Evolutionary conservation across 1,139 yeast species (phyloP).

Genomic region (Taphrina populina): DNA sequence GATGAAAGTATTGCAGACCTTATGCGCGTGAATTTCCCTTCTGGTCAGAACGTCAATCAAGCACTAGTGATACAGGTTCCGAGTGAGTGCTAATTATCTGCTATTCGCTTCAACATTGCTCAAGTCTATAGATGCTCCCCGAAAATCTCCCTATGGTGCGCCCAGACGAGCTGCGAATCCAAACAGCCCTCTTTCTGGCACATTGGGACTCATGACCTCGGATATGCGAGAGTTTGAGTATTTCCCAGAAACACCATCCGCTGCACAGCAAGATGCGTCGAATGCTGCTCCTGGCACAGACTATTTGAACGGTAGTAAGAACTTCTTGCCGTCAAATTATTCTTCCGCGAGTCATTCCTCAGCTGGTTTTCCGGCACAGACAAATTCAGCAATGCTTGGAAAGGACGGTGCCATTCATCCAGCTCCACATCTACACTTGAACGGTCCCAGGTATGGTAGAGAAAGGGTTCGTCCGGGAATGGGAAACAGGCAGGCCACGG

Average conservation of each 20-base stretch:
- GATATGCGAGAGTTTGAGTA: slow-evolving; percentile 33
- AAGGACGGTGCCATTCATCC: slow-evolving; percentile 10
- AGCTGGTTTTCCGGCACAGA: slow-evolving; percentile 1
- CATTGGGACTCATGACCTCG: slow-evolving; percentile 18
- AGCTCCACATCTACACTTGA: slow-evolving; percentile 10
- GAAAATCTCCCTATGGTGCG: slow-evolving; percentile 14
- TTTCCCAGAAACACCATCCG: slow-evolving; percentile 31
- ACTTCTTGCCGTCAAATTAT: slow-evolving; percentile 14
- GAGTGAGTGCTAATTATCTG: slow-evolving; percentile 1
- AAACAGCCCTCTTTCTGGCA: slow-evolving; percentile 21
- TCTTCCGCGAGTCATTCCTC: slow-evolving; percentile 18
- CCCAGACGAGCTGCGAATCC: slow-evolving; percentile 2
- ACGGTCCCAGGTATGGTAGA: background rate
- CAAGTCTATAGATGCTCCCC: too few species aligned
- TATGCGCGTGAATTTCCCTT: slow-evolving; percentile 61
- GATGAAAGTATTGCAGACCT: slow-evolving; percentile 63
- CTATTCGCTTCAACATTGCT: slow-evolving; percentile 5
- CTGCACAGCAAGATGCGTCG: slow-evolving; percentile 2
- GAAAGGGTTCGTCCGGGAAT: slow-evolving; percentile 8
- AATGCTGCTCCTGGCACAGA: background rate
- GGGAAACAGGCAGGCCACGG: background rate
- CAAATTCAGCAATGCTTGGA: background rate
- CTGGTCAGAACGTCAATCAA: slow-evolving; percentile 67
- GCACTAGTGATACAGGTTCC: slow-evolving; percentile 62
- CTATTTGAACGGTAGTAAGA: slow-evolving; percentile 3